Evolutionary conservation across 23 red algal species (phyloP).

Genomic region (Agarophyton chilense): DNA sequence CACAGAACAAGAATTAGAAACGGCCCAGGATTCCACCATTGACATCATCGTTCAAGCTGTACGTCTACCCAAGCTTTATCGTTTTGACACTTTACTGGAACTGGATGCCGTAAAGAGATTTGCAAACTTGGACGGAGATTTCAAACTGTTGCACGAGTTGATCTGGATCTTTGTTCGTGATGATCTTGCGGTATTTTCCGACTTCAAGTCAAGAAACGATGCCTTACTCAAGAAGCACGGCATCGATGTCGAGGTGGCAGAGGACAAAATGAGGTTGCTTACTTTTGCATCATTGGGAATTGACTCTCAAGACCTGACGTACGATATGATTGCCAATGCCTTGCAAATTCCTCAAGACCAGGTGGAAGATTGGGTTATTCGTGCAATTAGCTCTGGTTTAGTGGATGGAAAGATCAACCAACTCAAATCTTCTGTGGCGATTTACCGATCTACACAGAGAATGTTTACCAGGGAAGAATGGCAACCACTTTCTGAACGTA

Average conservation of each 20-base stretch:
- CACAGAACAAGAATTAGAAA: slow-evolving; percentile 19
- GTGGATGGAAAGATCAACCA: slow-evolving; percentile 94
- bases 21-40: slow-evolving; percentile 32
- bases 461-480: slow-evolving; percentile 91
- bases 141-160: slow-evolving; percentile 59
- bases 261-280: slow-evolving; percentile 90
- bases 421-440: slow-evolving; percentile 71
- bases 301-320: slow-evolving; percentile 68
- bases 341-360: slow-evolving; percentile 70
- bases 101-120: slow-evolving; percentile 75
- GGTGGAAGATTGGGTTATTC: slow-evolving; percentile 93
- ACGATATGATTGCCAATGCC: slow-evolving; percentile 75
- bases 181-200: slow-evolving; percentile 67
- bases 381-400: slow-evolving; percentile 77
- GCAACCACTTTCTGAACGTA: slow-evolving; percentile 79
- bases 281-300: slow-evolving; percentile 80
- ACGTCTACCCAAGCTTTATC: slow-evolving; percentile 70
- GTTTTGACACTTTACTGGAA: slow-evolving; percentile 84
- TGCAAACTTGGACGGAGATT: slow-evolving; percentile 31
- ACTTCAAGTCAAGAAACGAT: slow-evolving; percentile 48
- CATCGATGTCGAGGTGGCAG: slow-evolving; percentile 47
- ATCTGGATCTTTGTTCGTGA: slow-evolving; percentile 80
- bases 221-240: slow-evolving; percentile 15
- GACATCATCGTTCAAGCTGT: slow-evolving; percentile 77
- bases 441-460: slow-evolving; percentile 84